Base-by-base conservation (phyloP, 352 stramenopile species). In the Globisporangium ultimum region DNA sequence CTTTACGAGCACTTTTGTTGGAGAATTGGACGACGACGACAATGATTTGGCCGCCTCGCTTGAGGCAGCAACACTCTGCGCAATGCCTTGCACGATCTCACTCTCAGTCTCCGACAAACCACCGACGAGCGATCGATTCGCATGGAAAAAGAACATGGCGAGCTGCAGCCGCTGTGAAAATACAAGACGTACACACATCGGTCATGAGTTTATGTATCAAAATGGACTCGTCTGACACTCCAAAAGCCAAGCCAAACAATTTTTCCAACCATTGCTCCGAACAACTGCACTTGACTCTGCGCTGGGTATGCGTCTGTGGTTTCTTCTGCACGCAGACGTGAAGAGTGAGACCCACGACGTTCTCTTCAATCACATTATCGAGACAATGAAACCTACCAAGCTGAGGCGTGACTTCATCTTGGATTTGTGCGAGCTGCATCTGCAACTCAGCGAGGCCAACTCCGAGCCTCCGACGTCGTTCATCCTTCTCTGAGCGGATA, bases 81-180 rank as follows among this genome's bases (percentile, higher is more conserved):
- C 0, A 51, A 22, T 43, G 53, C 22, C 53, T 38, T 58, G 10
- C n/a, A 90, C 67, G 48, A 87, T 77, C 68, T 92, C 80, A 2
- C 66, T 64, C 53, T 89, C 80, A 2, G 62, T 70, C 40, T 66
- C 49, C 12, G 70, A 84, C 7, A 93, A 62, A 15, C 77, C 73
- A 9, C 60, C 71, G 10, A 82, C 63, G 11, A 91, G 54, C 3
- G 71, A 72, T 61, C 88, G 63, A 55, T 86, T 84, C 9, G 76
- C 70, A 53, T 89, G 75, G 42, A 68, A 79, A 60, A 91, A 93
- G 66, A 93, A 91, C 21, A 83, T 84, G 32, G 81, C 72, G 11
- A 84, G 71, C 66, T 91, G 84, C 28, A 93, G 63, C 3, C 80
- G 71, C 79, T 89, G 43, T 50, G 2, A 7, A 13, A 14, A 58